These are phyloP conservation scores for Backusella mclennaniae DNA, from an alignment of 192 early-diverging fungal genomes.

Conservation along the genomic window DNA sequence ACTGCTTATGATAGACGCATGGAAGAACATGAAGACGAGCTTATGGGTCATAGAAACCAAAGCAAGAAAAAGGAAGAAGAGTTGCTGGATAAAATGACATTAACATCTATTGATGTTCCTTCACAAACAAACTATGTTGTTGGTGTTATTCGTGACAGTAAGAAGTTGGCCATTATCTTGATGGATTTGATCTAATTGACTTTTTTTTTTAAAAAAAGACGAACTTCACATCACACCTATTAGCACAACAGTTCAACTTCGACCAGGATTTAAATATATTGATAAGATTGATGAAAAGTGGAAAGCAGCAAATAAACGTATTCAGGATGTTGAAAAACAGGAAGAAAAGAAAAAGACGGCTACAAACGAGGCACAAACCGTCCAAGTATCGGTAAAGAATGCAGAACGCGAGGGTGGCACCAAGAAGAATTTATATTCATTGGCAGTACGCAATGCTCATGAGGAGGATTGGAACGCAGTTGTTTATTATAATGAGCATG, in stretches of 20 bases:
- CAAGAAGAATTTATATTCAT: slow-evolving; percentile 60
- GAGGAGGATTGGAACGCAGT: slow-evolving; percentile 75
- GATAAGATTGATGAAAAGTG: slow-evolving; percentile 88
- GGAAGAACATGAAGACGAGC: slow-evolving; percentile 42
- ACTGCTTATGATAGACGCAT: slow-evolving; percentile 53
- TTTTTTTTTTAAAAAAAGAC: slow-evolving; percentile 36
- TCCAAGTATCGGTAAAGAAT: slow-evolving; percentile 58
- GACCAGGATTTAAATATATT: slow-evolving; percentile 86
- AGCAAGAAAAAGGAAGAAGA: slow-evolving; percentile 36
- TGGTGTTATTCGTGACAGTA: slow-evolving; percentile 74
- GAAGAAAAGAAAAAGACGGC: slow-evolving; percentile 43
- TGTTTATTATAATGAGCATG: slow-evolving; percentile 57
- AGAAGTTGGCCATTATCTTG: background rate
- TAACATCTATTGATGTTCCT: slow-evolving; percentile 77
- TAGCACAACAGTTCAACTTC: slow-evolving; percentile 71
- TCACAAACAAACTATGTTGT: slow-evolving; percentile 79
- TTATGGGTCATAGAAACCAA: slow-evolving; percentile 15
- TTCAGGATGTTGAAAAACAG: slow-evolving; percentile 64
- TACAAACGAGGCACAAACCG: slow-evolving; percentile 40
- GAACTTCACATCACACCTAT: slow-evolving; percentile 88
- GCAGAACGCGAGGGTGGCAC: slow-evolving; percentile 59
- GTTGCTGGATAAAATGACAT: slow-evolving; percentile 79
- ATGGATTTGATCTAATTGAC: too few relatives aligned
- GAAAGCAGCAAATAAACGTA: slow-evolving; percentile 62
- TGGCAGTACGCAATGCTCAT: slow-evolving; percentile 57